These are phyloP conservation scores for Neonothopanus nambi DNA, from an alignment of 1,284 basidiomycete species.

Conservation along the genomic window DNA sequence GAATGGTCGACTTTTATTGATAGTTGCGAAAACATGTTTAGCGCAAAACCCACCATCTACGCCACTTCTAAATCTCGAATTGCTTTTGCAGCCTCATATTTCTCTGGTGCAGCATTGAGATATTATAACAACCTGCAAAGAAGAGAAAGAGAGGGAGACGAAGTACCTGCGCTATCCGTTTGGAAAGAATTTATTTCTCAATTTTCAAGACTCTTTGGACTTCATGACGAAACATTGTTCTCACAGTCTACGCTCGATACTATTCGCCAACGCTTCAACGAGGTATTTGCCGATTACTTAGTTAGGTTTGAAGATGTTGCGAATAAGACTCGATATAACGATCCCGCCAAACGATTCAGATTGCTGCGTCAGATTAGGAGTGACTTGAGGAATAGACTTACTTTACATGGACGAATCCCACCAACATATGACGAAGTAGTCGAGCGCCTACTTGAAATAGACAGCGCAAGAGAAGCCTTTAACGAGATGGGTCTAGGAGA, in stretches of 20 bases:
- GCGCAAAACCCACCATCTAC: too few species aligned
- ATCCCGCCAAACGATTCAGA: too few species aligned
- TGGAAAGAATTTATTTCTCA: neutral
- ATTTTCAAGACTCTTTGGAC: neutral
- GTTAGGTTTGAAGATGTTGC: too few species aligned
- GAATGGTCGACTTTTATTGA: neutral
- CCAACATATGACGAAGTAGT: neutral
- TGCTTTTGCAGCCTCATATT: too few species aligned
- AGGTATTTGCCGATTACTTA: too few species aligned
- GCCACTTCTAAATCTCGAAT: too few species aligned
- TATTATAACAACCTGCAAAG: neutral
- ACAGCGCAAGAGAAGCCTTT: neutral
- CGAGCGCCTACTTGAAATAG: neutral
- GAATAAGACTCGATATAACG: too few species aligned
- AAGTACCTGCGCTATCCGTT: neutral
- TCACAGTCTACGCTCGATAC: slow-evolving; percentile 1
- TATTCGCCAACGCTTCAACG: too few species aligned
- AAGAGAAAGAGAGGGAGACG: neutral
- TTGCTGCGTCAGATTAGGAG: too few species aligned
- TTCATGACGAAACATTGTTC: slow-evolving; percentile 2
- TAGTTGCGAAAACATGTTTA: neutral
- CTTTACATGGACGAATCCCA: too few species aligned
- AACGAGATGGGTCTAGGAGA: neutral
- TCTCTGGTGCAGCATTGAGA: too few species aligned
- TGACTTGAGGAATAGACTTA: too few species aligned